Evolutionary conservation across 306 rosid genomes (phyloP).

Genomic region (Clitoria ternatea): DNA sequence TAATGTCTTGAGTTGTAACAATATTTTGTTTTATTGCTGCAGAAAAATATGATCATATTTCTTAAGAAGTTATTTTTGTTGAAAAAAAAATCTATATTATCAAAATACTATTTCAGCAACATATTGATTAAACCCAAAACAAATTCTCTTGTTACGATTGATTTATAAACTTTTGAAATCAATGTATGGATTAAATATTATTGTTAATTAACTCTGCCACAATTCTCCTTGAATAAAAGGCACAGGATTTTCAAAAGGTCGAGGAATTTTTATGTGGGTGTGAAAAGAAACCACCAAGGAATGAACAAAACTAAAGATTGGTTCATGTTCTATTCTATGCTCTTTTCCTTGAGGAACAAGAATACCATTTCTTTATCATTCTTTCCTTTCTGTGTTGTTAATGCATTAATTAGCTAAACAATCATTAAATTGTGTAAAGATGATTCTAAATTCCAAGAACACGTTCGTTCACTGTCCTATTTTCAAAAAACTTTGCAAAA

Average conservation of each 20-base stretch:
- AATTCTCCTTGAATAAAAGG: neutral
- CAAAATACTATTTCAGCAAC: too few species aligned
- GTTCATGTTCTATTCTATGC: neutral
- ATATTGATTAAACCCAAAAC: neutral
- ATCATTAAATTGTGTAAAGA: neutral
- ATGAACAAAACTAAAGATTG: constrained; percentile 6
- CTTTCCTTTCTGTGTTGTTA: neutral
- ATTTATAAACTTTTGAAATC: neutral
- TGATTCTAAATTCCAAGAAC: neutral
- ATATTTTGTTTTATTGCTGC: too few species aligned
- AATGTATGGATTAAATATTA: neutral
- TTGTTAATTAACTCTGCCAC: neutral
- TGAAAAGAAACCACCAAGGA: neutral
- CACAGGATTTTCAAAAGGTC: neutral
- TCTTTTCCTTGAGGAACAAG: constrained; percentile 18
- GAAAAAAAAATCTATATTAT: too few species aligned
- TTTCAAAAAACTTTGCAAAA: neutral
- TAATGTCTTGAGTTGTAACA: too few species aligned
- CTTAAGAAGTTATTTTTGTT: too few species aligned
- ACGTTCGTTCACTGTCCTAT: neutral
- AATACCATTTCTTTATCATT: neutral
- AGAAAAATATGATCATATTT: too few species aligned
- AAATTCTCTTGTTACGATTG: neutral
- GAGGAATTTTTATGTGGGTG: neutral
- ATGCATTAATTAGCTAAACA: neutral